Percentiles rank a stretch among this genome's conserved stretches.
Evolutionary conservation across 164 flowering plant species (phyloP).

Genomic region (Nymphaea colorata): DNA sequence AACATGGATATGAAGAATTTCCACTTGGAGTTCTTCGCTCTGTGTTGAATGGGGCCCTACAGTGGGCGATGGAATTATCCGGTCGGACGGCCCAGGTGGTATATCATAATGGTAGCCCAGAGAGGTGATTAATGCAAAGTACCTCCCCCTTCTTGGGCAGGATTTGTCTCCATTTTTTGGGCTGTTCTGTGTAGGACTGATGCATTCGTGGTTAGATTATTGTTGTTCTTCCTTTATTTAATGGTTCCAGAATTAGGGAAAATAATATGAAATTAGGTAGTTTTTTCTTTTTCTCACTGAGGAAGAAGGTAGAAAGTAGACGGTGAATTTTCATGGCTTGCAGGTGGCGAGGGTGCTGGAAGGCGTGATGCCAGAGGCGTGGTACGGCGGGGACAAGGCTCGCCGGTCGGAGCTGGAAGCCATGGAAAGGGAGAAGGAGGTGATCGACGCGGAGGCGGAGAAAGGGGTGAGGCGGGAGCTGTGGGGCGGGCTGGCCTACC

Average conservation of each 20-base stretch:
- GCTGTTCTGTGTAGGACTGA: too few relatives aligned
- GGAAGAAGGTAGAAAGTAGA: background rate
- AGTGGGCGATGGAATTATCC: too few relatives aligned
- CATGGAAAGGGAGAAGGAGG: constrained; percentile 32
- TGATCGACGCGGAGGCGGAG: constrained; percentile 32
- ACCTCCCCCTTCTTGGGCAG: too few relatives aligned
- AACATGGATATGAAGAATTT: too few relatives aligned
- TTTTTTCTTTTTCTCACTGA: background rate
- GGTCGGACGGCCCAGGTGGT: too few relatives aligned
- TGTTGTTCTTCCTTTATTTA: background rate
- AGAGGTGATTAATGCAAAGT: too few relatives aligned
- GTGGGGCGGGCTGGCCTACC: constrained; percentile 36
- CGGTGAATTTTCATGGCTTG: background rate
- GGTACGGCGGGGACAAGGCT: constrained; percentile 22
- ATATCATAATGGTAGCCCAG: too few relatives aligned
- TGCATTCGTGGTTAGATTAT: background rate
- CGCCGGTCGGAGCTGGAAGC: constrained; percentile 29
- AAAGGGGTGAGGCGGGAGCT: constrained; percentile 30
- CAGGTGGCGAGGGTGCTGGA: constrained; percentile 56
- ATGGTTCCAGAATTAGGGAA: background rate
- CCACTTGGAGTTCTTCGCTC: too few relatives aligned
- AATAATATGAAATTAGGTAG: background rate
- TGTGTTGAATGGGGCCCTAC: too few relatives aligned
- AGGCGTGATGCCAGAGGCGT: constrained; percentile 15
- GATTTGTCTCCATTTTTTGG: too few relatives aligned